A percentile compares a stretch with the other conserved stretches of the same genome.
Evolutionary conservation across 2,329 filamentous ascomycete species (phyloP).

Genomic region (Coccinonectria pachysandricola): DNA sequence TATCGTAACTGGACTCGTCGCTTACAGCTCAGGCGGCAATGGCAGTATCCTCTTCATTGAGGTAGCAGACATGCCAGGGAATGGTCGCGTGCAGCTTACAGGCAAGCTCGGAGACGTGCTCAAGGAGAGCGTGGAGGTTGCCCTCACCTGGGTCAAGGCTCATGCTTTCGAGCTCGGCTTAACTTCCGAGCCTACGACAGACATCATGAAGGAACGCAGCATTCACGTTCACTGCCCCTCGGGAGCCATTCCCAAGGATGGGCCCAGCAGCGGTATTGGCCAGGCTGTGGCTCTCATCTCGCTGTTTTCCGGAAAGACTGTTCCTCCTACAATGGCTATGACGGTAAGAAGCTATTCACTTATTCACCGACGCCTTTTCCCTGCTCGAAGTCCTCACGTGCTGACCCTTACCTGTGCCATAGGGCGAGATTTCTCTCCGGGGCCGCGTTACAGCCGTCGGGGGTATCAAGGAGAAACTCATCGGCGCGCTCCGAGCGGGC

Average conservation of each 20-base stretch:
- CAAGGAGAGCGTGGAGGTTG: constrained; percentile 94
- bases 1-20: constrained; percentile 91
- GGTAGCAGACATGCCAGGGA: constrained; percentile 92
- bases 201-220: constrained; percentile 91
- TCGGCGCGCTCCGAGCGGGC: constrained; percentile 83
- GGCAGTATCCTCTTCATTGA: constrained; percentile 98
- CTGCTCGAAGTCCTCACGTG: constrained; percentile 6
- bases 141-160: constrained; percentile 91
- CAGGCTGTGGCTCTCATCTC: constrained; percentile 91
- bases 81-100: constrained; percentile 84
- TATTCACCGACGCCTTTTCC: constrained; percentile 11
- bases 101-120: constrained; percentile 94
- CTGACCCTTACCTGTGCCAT: constrained; percentile 19
- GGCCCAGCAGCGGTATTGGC: constrained; percentile 76
- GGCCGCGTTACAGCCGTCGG: constrained; percentile 90
- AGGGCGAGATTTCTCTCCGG: constrained; percentile 66
- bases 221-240: constrained; percentile 95
- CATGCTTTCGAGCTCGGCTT: constrained; percentile 87
- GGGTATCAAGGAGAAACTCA: constrained; percentile 97
- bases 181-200: constrained; percentile 67
- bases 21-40: constrained; percentile 85
- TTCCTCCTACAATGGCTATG: constrained; percentile 92
- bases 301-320: constrained; percentile 73
- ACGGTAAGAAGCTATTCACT: constrained; percentile 55
- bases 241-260: constrained; percentile 91